Percentiles rank a stretch among this genome's conserved stretches.
phyloP scores from a whole-genome alignment of 257 asterid genomes.

The Knoxia roxburghii region DNA sequence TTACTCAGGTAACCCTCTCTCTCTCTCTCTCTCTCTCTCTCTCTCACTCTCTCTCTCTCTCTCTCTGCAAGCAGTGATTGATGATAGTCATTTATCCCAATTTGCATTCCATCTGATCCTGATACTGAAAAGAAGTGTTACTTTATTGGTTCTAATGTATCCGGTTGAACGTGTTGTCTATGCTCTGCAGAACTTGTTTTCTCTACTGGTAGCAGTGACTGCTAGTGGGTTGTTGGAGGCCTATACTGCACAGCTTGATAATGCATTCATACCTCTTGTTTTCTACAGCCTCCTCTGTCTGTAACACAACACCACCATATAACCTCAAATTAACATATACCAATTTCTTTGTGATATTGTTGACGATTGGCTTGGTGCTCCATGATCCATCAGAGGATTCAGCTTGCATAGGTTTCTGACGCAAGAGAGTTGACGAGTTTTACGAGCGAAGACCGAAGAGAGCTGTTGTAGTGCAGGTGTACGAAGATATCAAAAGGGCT shows the following conservation, averaged over 20 bases:
- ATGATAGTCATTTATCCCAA: too few relatives aligned
- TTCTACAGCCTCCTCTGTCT: conserved; percentile 92
- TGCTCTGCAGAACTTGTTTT: conserved; percentile 74
- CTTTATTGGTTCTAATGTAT: not conserved
- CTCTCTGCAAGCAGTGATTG: too few relatives aligned
- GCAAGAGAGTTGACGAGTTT: conserved; percentile 14
- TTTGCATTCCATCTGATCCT: too few relatives aligned
- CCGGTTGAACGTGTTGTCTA: conserved; percentile 5
- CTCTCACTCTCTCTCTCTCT: too few relatives aligned
- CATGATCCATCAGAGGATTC: too few relatives aligned
- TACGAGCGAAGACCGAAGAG: conserved; percentile 1
- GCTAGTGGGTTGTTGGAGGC: conserved; percentile 92
- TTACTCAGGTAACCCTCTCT: conserved; percentile 59
- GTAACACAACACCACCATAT: conserved; percentile 24
- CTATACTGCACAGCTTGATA: conserved; percentile 92
- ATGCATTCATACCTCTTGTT: conserved; percentile 94
- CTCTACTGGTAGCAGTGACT: conserved; percentile 79
- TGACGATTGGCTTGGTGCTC: not conserved
- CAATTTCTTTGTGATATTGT: not conserved
- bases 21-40: conserved; percentile 6
- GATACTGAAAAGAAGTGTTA: not conserved
- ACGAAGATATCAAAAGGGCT: too few relatives aligned
- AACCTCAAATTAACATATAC: not conserved
- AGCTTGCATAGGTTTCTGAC: conserved; percentile 30
- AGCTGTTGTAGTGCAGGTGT: not conserved